Conservation (phyloP, 805 yeast genomes). For the Isabelozyma heimii region DNA sequence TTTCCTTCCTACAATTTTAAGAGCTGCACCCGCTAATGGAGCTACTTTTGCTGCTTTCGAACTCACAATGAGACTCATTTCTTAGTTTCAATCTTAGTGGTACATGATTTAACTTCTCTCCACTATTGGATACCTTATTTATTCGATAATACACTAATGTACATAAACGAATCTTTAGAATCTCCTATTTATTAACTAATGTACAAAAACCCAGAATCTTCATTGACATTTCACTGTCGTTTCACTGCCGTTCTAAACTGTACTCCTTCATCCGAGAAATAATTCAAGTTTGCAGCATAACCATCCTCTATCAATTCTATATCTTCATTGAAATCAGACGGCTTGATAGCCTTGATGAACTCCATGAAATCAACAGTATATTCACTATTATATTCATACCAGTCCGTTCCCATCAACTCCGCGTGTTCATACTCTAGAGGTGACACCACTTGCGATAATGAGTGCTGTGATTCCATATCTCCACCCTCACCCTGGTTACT, state of each 20-base stretch:
- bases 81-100: too few species aligned
- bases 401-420: constrained; percentile 38
- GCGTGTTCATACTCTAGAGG: constrained; percentile 16
- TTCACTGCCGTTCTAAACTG: neutral
- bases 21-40: constrained; percentile 99
- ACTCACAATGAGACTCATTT: constrained; percentile 69
- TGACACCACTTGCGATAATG: constrained; percentile 1
- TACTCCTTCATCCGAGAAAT: neutral
- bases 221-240: neutral
- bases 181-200: too few species aligned
- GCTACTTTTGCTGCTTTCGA: constrained; percentile 96
- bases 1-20: constrained; percentile 83
- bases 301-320: constrained; percentile 1
- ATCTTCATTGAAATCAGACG: constrained; percentile 31
- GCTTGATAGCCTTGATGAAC: constrained; percentile 33
- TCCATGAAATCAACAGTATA: constrained; percentile 40
- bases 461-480: neutral
- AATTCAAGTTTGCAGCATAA: neutral
- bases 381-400: constrained; percentile 40
- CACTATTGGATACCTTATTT: neutral
- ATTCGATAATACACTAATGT: neutral
- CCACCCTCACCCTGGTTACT: constrained; percentile 9
- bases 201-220: neutral
- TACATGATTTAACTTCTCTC: too few species aligned
- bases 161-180: too few species aligned